Evolutionary conservation across 2,329 filamentous ascomycete genomes (phyloP), one percentile per base, ranked within the genome.

Genomic region (Torrubiellomyces zombiae): DNA sequence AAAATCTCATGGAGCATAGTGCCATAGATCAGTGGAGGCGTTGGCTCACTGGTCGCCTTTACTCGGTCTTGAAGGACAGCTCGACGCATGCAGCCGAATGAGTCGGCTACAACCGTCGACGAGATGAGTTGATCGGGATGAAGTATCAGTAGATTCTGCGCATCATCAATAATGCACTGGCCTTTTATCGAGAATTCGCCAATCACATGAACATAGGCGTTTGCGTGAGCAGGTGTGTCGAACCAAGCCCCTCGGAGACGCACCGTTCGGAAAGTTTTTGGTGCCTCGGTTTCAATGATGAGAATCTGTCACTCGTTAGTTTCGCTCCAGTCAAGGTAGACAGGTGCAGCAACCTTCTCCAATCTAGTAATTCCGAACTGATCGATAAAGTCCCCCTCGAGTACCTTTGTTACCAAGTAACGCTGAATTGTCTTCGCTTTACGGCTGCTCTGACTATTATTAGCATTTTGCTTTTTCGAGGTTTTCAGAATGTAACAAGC

Each of bases 111-210:
- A 5, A 91, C 82, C 1, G 89, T 95, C 3, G 89, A 78, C 3
- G 89, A 95, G 26, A 98, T 77, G 17, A 98, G 66, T 51, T 95
- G 85, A 42, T 98, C 89, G 0, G 89, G 89, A 42, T 98, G 85
- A 9, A 98, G 55, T 29, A 98, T 83, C 25, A 98, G 57, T 48
- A 95, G 77, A 39, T 85, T 82, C 24, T 75, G 63, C 3, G 66
- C 60, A 45, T 95, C 82, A 43, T 92, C 78, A 33, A 95, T 64
- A 23, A 91, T 55, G 44, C 85, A 92, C 44, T 75, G 70, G 2
- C 80, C 79, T 10, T 56, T 61, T 1, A 51, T 37, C 29, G 75
- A 65, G 39, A 91, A 93, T 4, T 67, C 54, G 16, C 85, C 85
- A 34, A 91, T 81, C 29, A 98, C 60, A 45, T 98, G 85, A 20